Evolutionary conservation across 2,329 filamentous ascomycete species (phyloP), one percentile per base, ranked within the genome.

Genomic region (Epichloe sp.): DNA sequence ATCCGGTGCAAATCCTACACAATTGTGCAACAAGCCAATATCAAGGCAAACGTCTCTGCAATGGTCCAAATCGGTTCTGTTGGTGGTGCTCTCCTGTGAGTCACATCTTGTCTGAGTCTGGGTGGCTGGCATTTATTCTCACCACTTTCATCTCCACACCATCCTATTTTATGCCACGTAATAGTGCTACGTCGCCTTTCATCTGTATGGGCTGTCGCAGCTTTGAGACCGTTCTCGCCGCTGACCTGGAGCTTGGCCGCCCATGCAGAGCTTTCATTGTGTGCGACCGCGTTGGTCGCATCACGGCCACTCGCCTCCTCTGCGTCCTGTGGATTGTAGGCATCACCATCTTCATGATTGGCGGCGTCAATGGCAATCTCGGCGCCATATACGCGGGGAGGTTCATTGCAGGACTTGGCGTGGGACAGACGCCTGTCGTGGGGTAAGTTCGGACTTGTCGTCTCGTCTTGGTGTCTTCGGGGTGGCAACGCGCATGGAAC

Each of bases 1-100:
- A 83, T 86, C 62, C 60, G 79, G 57, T 79, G 81, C 54, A 66
- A 71, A 5, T 69, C 71, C 2, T 80, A 82, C 59, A 70, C 66
- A 44, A 58, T 65, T 0, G 69, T 74, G 4, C 73, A 78, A 45
- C 71, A 77, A 61, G 81, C 83, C 54, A 81, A 86, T 63, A 82
- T 84, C 68, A 81, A 85, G 66, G 81, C 77, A 58, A 90, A 90
- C 64, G 84, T 90, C 51, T 84, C 85, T 2, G 78, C 83, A 46
- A 90, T 90, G 86, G 86, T 90, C 0, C 86, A 89, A 66, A 80
- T 89, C 59, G 86, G 86, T 23, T 85, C 79, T 23, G 84, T 90
- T 34, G 80, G 72, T 4, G 86, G 86, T 43, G 83, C 85, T 34
- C 71, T 87, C 35, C 74, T 75, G 70, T 72, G 61, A 62, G 67